Evolutionary conservation across 345 rosid genomes (phyloP).

Genomic region (Camelina neglecta): DNA sequence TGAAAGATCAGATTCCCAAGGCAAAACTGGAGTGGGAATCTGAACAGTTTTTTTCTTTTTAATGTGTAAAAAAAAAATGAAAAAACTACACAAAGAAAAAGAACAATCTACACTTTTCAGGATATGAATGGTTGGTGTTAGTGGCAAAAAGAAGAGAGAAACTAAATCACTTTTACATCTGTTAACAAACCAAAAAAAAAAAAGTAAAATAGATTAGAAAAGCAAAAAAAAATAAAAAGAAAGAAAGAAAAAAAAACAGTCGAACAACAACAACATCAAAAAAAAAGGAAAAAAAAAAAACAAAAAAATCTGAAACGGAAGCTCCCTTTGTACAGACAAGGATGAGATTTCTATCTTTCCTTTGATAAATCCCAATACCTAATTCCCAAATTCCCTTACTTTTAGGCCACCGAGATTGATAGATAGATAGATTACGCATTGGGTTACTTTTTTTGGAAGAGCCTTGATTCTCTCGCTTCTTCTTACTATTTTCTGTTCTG

Average conservation of each 20-base stretch:
- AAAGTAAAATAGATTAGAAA: too few species aligned
- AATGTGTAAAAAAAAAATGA: background rate
- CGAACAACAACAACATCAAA: background rate
- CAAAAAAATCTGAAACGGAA: conserved; percentile 16
- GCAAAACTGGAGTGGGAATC: conserved; percentile 19
- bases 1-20: background rate
- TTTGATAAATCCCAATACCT: conserved; percentile 42
- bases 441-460: background rate
- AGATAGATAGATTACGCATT: conserved; percentile 24
- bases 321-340: conserved; percentile 10
- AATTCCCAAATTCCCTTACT: conserved; percentile 4
- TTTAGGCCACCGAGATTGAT: conserved; percentile 27
- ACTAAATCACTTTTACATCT: conserved; percentile 24
- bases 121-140: conserved; percentile 40
- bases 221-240: background rate
- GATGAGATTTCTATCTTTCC: conserved; percentile 26
- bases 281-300: background rate
- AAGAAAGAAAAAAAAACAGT: conserved; percentile 15
- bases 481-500: conserved; percentile 17
- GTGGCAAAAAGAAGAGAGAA: conserved; percentile 27
- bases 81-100: background rate
- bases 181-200: background rate
- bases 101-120: conserved; percentile 30
- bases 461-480: conserved; percentile 18
- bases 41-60: background rate